Base-by-base conservation (phyloP, 148 eudicot genomes). In the Vaccinium macrocarpon region DNA sequence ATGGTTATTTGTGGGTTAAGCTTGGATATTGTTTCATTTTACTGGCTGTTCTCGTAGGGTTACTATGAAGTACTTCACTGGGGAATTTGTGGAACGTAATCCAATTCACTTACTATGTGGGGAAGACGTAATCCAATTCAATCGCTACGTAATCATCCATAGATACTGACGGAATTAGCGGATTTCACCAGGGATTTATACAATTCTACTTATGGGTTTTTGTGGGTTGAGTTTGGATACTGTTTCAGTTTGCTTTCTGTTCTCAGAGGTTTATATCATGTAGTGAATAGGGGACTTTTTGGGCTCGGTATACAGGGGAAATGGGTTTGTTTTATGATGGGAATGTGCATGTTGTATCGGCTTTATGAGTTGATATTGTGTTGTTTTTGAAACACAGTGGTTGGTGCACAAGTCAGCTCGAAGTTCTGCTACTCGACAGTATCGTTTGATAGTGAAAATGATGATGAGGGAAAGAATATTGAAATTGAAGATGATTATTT, bases 341-440 rank as follows among this genome's bases (percentile, higher is more conserved):
- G 68, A 46, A 14, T 74, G 50, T 81, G 81, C 49, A 81, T 76
- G 52, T 80, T 72, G 38, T 66, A 27, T 18, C 12, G 11, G 35
- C 19, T 75, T 66, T 8, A 66, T 27, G 50, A 8, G 2, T 82
- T n/a, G 61, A 27, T 66, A 25, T 66, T 66, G 72, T 27, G 29
- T 83, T 48, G 61, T 13, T 59, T 81, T 42, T 62, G 55, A 82
- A 84, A 71, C 88, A 82, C 80, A 91, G 96, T 82, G 68, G 79
- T 85, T 82, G 90, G 91, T 80, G 78, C 72, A 38, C 92, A 91
- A 84, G 84, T 90, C 83, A 77, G 88, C 85, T 88, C 89, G 2
- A 90, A 87, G 88, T 38, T 82, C 21, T 90, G 89, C 78, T 86
- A 84, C 86, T 95, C 98, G 6, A 91, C 94, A n/a, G 85, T 14